A percentile compares a stretch with the other conserved stretches of the same genome.
phyloP scores from a whole-genome alignment of 2,329 filamentous ascomycete species.

The Trichoderma atroviride region DNA sequence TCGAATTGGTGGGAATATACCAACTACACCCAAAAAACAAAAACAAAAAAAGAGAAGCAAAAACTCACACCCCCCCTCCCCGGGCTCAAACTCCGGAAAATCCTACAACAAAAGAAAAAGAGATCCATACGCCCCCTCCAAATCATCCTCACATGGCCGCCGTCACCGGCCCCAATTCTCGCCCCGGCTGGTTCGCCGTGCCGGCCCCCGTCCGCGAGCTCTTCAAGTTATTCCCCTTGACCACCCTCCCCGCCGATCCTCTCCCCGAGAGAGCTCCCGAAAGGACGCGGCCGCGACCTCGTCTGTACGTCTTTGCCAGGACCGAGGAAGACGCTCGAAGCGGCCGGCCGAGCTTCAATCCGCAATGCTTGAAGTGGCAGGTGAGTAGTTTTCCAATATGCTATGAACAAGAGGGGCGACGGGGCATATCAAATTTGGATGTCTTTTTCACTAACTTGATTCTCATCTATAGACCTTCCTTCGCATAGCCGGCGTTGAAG shows the following conservation, averaged over 20 bases:
- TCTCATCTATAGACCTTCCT: slow-evolving; percentile 68
- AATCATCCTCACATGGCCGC: slow-evolving; percentile 17
- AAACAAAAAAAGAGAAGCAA: not conserved
- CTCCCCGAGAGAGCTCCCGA: slow-evolving; percentile 64
- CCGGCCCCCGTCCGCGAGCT: slow-evolving; percentile 77
- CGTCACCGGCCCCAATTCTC: slow-evolving; percentile 26
- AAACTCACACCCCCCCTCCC: not conserved
- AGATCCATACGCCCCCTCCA: not conserved
- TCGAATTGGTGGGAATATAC: not conserved
- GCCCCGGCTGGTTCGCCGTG: slow-evolving; percentile 54
- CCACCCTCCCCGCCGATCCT: slow-evolving; percentile 72
- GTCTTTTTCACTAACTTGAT: not conserved
- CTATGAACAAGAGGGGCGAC: no score
- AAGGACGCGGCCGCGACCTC: slow-evolving; percentile 49
- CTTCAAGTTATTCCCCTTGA: slow-evolving; percentile 82
- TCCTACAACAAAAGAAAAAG: no score
- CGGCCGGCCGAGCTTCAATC: slow-evolving; percentile 77
- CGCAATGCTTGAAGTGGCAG: slow-evolving; percentile 95
- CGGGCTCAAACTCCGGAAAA: no score
- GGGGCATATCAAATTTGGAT: no score
- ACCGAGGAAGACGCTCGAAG: slow-evolving; percentile 54
- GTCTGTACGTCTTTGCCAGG: slow-evolving; percentile 77
- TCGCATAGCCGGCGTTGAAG: slow-evolving; percentile 71
- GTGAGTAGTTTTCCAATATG: slow-evolving; percentile 48
- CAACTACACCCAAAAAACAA: not conserved